Percentiles rank a stretch among this genome's conserved stretches.
Conservation (phyloP, 2,329 filamentous ascomycete species). For the Fusarium xyrophilum region DNA sequence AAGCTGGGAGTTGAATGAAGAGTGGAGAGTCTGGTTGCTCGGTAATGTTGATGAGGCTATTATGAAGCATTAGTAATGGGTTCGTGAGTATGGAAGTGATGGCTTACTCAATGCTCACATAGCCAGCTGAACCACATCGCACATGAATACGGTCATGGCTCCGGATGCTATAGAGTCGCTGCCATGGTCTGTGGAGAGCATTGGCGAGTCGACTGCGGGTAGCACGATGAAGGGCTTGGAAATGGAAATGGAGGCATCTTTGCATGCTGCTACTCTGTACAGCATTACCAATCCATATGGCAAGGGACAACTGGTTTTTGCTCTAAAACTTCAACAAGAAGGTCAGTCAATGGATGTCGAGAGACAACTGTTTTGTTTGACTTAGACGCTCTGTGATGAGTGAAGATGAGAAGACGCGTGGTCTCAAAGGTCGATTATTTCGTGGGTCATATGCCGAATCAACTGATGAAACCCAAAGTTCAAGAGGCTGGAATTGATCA, state of each 20-base stretch:
- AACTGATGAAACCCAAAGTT: neutral
- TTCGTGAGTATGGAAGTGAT: neutral
- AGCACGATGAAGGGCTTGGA: conserved; percentile 18
- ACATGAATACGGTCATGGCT: conserved; percentile 53
- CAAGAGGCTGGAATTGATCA: neutral
- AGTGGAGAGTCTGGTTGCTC: conserved; percentile 52
- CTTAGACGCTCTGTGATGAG: conserved; percentile 9
- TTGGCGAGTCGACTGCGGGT: conserved; percentile 11
- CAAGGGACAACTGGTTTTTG: neutral
- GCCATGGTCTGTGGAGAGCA: neutral
- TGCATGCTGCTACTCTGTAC: conserved; percentile 38
- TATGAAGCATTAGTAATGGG: conserved; percentile 23
- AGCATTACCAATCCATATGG: conserved; percentile 15
- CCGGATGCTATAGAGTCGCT: conserved; percentile 35
- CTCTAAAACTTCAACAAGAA: neutral
- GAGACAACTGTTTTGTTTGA: neutral
- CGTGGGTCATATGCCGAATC: neutral
- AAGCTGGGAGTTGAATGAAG: conserved; percentile 63
- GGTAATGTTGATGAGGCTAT: conserved; percentile 58
- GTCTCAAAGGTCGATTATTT: neutral
- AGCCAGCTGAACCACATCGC: conserved; percentile 57
- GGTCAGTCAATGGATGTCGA: neutral
- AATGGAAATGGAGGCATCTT: conserved; percentile 29
- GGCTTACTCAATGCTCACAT: conserved; percentile 59
- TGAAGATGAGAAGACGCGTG: neutral